phyloP scores from a whole-genome alignment of 2,329 filamentous ascomycete species.

The Pseudofabraea citricarpa region DNA sequence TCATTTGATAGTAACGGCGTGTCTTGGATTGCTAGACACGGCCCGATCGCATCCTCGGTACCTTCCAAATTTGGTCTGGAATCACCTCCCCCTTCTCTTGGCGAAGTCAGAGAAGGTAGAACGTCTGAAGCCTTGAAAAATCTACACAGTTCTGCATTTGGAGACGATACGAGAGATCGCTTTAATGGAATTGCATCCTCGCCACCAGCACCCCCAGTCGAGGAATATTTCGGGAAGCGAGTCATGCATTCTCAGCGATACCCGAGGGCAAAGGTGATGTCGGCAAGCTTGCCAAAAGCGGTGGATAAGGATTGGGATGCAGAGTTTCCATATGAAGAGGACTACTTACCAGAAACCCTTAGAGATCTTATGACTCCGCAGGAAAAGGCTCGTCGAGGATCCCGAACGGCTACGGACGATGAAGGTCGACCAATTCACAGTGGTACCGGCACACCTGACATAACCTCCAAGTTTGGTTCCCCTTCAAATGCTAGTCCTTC shows the following conservation, averaged over 20 bases:
- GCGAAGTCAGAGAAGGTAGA: constrained; percentile 53
- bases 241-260: constrained; percentile 65
- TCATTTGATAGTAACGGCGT: constrained; percentile 97
- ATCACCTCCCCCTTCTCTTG: constrained; percentile 72
- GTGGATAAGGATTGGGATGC: constrained; percentile 59
- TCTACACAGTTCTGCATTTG: constrained; percentile 63
- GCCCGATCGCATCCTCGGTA: constrained; percentile 86
- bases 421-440: constrained; percentile 36
- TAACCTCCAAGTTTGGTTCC: constrained; percentile 54
- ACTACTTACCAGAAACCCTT: constrained; percentile 73
- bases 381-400: constrained; percentile 62
- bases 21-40: constrained; percentile 84
- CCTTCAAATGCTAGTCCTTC: constrained; percentile 54
- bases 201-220: constrained; percentile 36
- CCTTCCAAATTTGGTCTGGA: constrained; percentile 89
- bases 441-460: constrained; percentile 35
- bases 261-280: constrained; percentile 62
- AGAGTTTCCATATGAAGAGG: constrained; percentile 80
- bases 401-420: constrained; percentile 50
- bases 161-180: constrained; percentile 54
- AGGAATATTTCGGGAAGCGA: constrained; percentile 65
- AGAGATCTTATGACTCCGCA: constrained; percentile 63
- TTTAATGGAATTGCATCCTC: constrained; percentile 45
- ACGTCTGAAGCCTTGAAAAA: constrained; percentile 61
- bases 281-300: constrained; percentile 61